Base-by-base conservation (phyloP, 1,284 basidiomycete species). In the Ganoderma boninense region DNA sequence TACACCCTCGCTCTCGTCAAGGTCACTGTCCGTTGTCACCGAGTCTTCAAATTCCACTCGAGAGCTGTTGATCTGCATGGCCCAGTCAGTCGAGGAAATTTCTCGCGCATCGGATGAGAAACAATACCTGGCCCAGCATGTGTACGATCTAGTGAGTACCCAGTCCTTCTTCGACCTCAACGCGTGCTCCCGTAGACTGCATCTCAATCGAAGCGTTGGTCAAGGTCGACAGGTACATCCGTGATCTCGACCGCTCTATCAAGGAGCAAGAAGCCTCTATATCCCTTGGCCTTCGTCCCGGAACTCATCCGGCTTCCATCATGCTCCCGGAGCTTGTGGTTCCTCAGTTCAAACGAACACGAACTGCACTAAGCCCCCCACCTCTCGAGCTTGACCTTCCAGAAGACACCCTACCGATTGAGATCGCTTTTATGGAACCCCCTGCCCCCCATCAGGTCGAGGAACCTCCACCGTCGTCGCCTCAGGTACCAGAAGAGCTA, bases 181-280 rank as follows among this genome's bases (percentile, higher is more conserved):
- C 13, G 57, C 42, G 2, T 56, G 26, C 38, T 10, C 73, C 44
- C 68, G n/a, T 44, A 46, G 59, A 52, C 14, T 64, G 65, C 69
- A 52, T 52, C 66, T 44, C 71, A 66, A 29, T 20, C 29, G 1
- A 13, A 8, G 13, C 18, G 4, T 14, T 29, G 13, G 64, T 35
- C 42, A 26, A 85, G 92, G 86, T 93, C 13, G 90, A 92, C 70
- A 84, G 92, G 61, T 91, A 94, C 75, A 89, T 92, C 32, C 87
- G 90, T n/a, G 84, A 92, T 65, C 81, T 95, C 14, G 91, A 93
- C 71, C 89, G 92, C 75, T 89, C 90, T 35, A 92, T 94, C 70
- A 88, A 88, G 71, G 92, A 94, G 73, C 91, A 93, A 77, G 89
- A 93, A 77, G 84, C 86, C 26, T 84, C 86, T 14, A 84, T 92